Conservation (phyloP, 2,329 filamentous ascomycete species). For the Aspergillus aculeatus region DNA sequence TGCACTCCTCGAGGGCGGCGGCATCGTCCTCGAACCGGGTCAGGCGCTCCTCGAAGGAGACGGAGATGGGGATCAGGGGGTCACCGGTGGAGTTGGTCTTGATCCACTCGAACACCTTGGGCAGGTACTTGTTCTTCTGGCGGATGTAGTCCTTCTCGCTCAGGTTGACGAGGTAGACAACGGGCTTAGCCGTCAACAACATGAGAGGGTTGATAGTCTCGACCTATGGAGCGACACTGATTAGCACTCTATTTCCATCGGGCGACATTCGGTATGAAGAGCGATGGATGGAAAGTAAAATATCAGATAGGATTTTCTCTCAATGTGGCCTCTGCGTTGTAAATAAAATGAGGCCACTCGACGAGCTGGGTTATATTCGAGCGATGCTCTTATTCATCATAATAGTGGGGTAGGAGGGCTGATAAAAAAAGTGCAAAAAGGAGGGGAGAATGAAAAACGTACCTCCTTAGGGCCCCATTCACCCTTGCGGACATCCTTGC, state of each 20-base stretch:
- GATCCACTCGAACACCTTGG: conserved; percentile 92
- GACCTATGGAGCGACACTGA: conserved; percentile 59
- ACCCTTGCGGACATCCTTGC: conserved; percentile 91
- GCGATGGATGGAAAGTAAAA: conserved; percentile 14
- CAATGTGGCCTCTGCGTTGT: conserved; percentile 74
- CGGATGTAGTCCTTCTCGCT: conserved; percentile 96
- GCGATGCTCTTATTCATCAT: conserved; percentile 99
- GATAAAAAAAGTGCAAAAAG: conserved; percentile 19
- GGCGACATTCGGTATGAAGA: conserved; percentile 17
- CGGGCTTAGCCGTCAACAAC: conserved; percentile 92
- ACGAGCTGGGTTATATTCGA: conserved; percentile 99
- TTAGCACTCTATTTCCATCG: conserved; percentile 18
- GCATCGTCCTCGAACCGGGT: conserved; percentile 75
- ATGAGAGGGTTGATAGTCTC: conserved; percentile 97
- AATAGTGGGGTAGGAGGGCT: conserved; percentile 34
- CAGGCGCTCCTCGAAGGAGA: conserved; percentile 88
- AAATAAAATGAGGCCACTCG: conserved; percentile 72
- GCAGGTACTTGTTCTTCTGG: conserved; percentile 99
- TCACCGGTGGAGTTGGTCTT: conserved; percentile 86
- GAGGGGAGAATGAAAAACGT: conserved; percentile 35
- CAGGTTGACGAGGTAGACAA: conserved; percentile 95
- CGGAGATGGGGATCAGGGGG: conserved; percentile 89
- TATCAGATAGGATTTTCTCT: conserved; percentile 81
- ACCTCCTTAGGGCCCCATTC: conserved; percentile 94
- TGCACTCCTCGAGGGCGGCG: conserved; percentile 79